These are phyloP conservation scores for Mortierella sp. DNA, from an alignment of 371 early-diverging fungal genomes.

Conservation along the genomic window DNA sequence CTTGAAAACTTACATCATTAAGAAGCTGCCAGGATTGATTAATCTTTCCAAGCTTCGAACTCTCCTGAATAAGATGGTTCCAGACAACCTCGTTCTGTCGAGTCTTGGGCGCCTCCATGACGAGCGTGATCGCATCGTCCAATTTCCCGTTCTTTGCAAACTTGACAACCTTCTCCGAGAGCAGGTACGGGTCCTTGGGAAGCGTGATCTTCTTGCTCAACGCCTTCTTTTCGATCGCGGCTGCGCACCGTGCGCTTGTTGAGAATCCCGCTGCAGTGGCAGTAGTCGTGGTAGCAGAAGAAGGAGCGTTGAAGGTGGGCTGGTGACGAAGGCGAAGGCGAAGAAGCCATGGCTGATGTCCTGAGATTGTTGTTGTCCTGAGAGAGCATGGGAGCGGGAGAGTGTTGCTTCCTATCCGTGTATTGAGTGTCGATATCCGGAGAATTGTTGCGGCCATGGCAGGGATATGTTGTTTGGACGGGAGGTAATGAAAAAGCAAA, in stretches of 20 bases:
- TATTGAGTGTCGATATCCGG: background rate
- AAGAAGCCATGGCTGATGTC: background rate
- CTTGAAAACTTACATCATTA: constrained; percentile 59
- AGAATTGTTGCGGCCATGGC: background rate
- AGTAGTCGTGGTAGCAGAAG: background rate
- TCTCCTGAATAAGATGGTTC: constrained; percentile 62
- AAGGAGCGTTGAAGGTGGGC: background rate
- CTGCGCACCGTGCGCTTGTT: background rate
- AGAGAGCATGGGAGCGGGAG: background rate
- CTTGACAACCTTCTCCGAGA: constrained; percentile 57
- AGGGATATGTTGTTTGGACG: background rate
- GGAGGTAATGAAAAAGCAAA: background rate
- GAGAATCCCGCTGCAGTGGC: background rate
- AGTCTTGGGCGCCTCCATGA: constrained; percentile 50
- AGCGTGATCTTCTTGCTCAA: constrained; percentile 43
- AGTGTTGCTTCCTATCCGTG: background rate
- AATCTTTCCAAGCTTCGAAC: constrained; percentile 46
- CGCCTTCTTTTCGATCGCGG: constrained; percentile 27
- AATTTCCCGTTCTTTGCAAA: constrained; percentile 46
- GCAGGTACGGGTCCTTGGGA: constrained; percentile 59
- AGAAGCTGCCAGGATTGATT: constrained; percentile 50
- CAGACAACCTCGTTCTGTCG: constrained; percentile 61
- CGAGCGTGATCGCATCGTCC: constrained; percentile 58
- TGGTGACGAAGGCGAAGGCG: background rate
- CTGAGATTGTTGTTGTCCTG: background rate